A percentile compares a stretch with the other conserved stretches of the same genome.
phyloP scores from a whole-genome alignment of 108 stramenopile species.

The Cyclotella cryptica region DNA sequence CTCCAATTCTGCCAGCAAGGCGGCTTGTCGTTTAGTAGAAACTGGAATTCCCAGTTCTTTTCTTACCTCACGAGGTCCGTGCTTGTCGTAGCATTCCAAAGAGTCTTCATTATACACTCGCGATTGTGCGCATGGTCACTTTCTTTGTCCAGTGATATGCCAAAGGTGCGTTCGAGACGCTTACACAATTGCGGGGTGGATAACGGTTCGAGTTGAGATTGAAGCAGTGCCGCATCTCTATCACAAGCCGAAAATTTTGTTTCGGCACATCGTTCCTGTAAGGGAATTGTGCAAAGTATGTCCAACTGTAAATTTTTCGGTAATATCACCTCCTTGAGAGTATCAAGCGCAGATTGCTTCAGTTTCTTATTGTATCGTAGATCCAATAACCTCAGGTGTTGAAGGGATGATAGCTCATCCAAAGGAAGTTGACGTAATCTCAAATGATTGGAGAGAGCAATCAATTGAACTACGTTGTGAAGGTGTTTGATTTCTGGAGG shows the following conservation, averaged over 20 bases:
- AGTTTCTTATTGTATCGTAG: conserved; percentile 63
- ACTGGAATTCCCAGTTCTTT: conserved; percentile 28
- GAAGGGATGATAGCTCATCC: conserved; percentile 44
- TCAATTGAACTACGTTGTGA: conserved; percentile 38
- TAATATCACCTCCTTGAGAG: conserved; percentile 28
- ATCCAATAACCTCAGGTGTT: conserved; percentile 47
- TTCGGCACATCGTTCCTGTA: conserved; percentile 5
- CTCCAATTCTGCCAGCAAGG: conserved; percentile 46
- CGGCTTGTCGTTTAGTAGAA: conserved; percentile 23
- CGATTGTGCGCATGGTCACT: conserved; percentile 36
- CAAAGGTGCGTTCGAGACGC: conserved; percentile 60
- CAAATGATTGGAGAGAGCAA: conserved; percentile 57
- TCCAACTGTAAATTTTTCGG: conserved; percentile 21
- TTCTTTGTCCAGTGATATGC: conserved; percentile 41
- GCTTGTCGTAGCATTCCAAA: conserved; percentile 55
- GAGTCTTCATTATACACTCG: conserved; percentile 54
- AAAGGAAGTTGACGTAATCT: conserved; percentile 46
- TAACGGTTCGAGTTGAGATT: conserved; percentile 69
- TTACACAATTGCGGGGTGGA: conserved; percentile 60
- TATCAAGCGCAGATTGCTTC: conserved; percentile 44
- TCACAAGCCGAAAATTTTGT: conserved; percentile 57
- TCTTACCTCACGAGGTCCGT: conserved; percentile 40
- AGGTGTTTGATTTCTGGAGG: conserved; percentile 47
- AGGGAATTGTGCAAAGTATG: conserved; percentile 35
- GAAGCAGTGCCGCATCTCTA: conserved; percentile 63